Evolutionary conservation across 306 rosid genomes (phyloP).

Genomic region (Fagus sylvatica): DNA sequence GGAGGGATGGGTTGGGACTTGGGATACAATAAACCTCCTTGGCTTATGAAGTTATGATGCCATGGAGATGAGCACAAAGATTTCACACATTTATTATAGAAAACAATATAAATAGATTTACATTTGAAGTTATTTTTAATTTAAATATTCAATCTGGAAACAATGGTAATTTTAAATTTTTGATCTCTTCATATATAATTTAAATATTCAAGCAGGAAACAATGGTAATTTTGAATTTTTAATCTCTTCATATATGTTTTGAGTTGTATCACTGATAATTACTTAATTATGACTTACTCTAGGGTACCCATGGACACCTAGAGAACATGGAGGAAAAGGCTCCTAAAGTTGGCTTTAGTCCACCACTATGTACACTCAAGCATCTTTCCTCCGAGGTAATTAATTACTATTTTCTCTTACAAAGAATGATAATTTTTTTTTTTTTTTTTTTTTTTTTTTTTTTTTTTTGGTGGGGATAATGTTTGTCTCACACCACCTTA

Average conservation of each 20-base stretch:
- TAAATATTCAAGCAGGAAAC: no score
- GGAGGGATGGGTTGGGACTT: no score
- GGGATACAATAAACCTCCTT: background rate
- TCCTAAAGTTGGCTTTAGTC: conserved; percentile 30
- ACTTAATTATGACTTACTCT: background rate
- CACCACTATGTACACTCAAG: conserved; percentile 50
- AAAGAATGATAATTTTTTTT: no score
- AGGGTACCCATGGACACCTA: conserved; percentile 41
- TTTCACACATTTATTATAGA: background rate
- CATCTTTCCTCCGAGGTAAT: conserved; percentile 44
- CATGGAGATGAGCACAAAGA: background rate
- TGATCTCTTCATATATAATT: background rate
- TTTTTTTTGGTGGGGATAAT: no score
- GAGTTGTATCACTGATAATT: no score
- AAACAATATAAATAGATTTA: background rate
- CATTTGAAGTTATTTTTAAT: background rate
- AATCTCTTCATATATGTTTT: no score
- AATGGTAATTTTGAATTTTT: no score
- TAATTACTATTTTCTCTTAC: no score
- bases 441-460: no score
- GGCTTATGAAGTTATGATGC: background rate
- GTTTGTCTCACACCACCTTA: no score
- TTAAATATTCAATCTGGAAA: background rate
- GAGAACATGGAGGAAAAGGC: conserved; percentile 49
- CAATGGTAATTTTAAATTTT: no score